These are phyloP conservation scores for Omphalotus olearius DNA, from an alignment of 1,284 basidiomycete genomes.

Conservation along the genomic window DNA sequence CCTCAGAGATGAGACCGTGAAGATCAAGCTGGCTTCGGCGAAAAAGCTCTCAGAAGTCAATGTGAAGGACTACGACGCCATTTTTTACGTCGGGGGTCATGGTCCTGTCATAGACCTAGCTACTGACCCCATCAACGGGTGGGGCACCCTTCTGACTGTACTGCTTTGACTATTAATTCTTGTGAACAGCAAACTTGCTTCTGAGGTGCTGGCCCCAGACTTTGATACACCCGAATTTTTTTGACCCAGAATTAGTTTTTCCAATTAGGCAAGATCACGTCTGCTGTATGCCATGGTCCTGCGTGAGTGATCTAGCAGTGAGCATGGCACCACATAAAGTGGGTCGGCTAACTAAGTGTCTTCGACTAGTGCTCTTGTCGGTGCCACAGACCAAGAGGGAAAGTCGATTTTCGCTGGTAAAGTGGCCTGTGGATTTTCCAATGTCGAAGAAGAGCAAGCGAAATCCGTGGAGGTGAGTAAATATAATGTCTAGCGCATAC, in stretches of 20 bases:
- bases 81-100: slow-evolving; percentile 80
- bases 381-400: slow-evolving; percentile 47
- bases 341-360: background rate
- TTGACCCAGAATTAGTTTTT: slow-evolving; percentile 45
- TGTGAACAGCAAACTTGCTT: slow-evolving; percentile 54
- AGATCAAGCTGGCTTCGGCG: slow-evolving; percentile 54
- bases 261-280: slow-evolving; percentile 46
- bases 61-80: slow-evolving; percentile 59
- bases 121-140: slow-evolving; percentile 27
- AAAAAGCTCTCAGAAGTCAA: slow-evolving; percentile 62
- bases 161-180: too few relatives aligned
- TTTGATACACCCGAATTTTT: background rate
- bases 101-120: slow-evolving; percentile 71
- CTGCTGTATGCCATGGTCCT: slow-evolving; percentile 77
- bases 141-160: too few relatives aligned
- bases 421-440: slow-evolving; percentile 65
- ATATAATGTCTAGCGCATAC: background rate
- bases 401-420: slow-evolving; percentile 64
- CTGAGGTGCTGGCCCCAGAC: slow-evolving; percentile 37
- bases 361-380: slow-evolving; percentile 42
- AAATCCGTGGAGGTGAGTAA: slow-evolving; percentile 35
- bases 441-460: slow-evolving; percentile 59
- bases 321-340: background rate
- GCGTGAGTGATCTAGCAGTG: slow-evolving; percentile 31
- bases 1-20: slow-evolving; percentile 54